Base-by-base conservation (phyloP, 345 rosid species). In the Erysimum cheiranthoides region DNA sequence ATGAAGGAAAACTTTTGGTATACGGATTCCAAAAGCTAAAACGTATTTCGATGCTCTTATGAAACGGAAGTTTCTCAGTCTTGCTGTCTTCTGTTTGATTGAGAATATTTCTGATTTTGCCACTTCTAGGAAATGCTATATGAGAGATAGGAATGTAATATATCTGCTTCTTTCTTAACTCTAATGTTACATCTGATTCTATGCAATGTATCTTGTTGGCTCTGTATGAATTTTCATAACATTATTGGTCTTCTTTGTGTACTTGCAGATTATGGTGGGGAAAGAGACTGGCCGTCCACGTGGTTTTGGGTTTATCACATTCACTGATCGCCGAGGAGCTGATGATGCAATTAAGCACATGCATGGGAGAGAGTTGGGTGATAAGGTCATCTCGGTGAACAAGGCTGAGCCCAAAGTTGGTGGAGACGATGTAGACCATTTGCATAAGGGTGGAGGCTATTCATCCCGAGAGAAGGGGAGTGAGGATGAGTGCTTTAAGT, bases 231-330 rank as follows among this genome's bases (percentile, higher is more conserved):
- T 63, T 56, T 13, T 70, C 78, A 63, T 74, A 51, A 64, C 66
- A 40, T 79, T 58, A 66, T 47, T 28, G 27, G 39, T 43, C 58
- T 68, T 39, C 35, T 18, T 76, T 81, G 73, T 80, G 21, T 75
- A 66, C 28, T 18, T 83, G 84, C 56, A 92, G 98, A 86, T 94
- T 62, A 92, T 91, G 94, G 36, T 90, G 82, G 94, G 83, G 71
- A 91, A 88, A 82, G 94, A 91, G 56, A 87, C 93, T 12, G 94
- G 97, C 10, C 96, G 96, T 38, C 86, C 96, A 52, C 97, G 93
- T 50, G 98, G 97, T 54, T 91, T 93, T 82, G 98, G 97, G 42
- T 93, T 93, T 80, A 85, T 93, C 12, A 93, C 98, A 42, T 91
- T 79, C 78, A 60, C 90, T 2, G 94, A 93, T 79, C 94, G 85